Evolutionary conservation across 345 rosid species (phyloP), one percentile per base, ranked within the genome.

Genomic region (Limnanthes douglasii): DNA sequence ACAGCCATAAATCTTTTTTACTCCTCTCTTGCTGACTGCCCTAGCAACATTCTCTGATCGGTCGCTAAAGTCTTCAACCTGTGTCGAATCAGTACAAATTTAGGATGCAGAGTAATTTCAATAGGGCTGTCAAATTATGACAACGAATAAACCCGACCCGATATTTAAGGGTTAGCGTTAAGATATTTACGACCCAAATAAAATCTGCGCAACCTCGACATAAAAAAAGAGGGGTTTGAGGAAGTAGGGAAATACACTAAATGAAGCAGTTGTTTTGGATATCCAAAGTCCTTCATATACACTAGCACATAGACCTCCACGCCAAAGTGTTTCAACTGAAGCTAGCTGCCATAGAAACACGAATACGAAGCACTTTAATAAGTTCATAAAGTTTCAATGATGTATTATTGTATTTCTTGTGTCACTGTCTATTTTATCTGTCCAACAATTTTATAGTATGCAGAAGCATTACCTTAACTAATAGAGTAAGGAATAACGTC

Each of bases 61-160:
- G 41, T 65, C 60, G 4, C 44, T 27, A 48, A 65, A 65, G 59
- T 72, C 75, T 40, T 72, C 80, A 7, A 72, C 57, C 80, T 72
- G 46, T 20, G 18, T 34, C 14, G 3, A 37, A 39, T 25, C 13
- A 30, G 18, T 18, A 26, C 11, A 15, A 28, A 20, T 21, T 14
- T 26, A 39, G 5, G 31, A 16, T 15, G 47, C 11, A 33, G n/a
- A n/a, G n/a, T n/a, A n/a, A n/a, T n/a, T n/a, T n/a, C n/a, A n/a
- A n/a, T n/a, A n/a, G n/a, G n/a, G n/a, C n/a, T n/a, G n/a, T n/a
- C n/a, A n/a, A n/a, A n/a, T n/a, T n/a, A n/a, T n/a, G n/a, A n/a
- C n/a, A n/a, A n/a, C n/a, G n/a, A n/a, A n/a, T n/a, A n/a, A n/a
- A n/a, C n/a, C n/a, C n/a, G n/a, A n/a, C n/a, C n/a, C n/a, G n/a